Conservation (phyloP, 2,329 filamentous ascomycete species). For the Diaporthe nobilis region DNA sequence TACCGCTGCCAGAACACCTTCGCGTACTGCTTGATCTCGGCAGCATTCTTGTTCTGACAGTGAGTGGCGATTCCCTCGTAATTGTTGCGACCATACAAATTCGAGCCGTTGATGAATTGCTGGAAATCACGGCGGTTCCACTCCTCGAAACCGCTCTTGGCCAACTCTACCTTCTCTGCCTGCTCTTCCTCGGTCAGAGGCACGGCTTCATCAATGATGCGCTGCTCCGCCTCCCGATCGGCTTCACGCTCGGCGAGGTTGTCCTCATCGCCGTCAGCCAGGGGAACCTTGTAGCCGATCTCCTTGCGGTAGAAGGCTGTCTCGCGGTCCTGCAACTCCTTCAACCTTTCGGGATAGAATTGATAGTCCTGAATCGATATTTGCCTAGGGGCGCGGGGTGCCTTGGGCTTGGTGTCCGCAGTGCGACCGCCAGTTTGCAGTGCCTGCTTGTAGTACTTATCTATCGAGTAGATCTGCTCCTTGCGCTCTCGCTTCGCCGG, state of each 20-base stretch:
- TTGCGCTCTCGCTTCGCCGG: conserved; percentile 98
- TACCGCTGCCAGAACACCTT: conserved; percentile 98
- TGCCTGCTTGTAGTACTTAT: conserved; percentile 96
- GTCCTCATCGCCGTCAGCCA: conserved; percentile 89
- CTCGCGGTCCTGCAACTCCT: conserved; percentile 94
- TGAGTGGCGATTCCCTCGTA: conserved; percentile 89
- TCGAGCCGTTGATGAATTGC: conserved; percentile 96
- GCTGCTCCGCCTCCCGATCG: conserved; percentile 88
- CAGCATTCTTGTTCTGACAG: conserved; percentile 88
- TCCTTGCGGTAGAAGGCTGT: conserved; percentile 97
- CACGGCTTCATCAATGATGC: conserved; percentile 92
- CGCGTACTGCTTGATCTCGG: conserved; percentile 91
- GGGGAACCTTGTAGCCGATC: conserved; percentile 92
- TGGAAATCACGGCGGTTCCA: conserved; percentile 99
- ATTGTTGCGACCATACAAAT: conserved; percentile 89
- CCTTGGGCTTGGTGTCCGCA: conserved; percentile 91
- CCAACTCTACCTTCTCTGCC: conserved; percentile 86
- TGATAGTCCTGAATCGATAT: conserved; percentile 95
- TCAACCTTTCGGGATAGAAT: conserved; percentile 89
- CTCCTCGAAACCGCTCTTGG: conserved; percentile 87
- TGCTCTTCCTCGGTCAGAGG: conserved; percentile 91
- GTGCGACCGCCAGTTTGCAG: conserved; percentile 83
- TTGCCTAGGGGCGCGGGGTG: conserved; percentile 95
- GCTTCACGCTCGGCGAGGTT: conserved; percentile 87
- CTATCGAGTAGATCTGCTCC: conserved; percentile 97